Percentiles rank a stretch among this genome's conserved stretches.
Evolutionary conservation across 345 rosid genomes (phyloP).

Genomic region (Linum tenue): DNA sequence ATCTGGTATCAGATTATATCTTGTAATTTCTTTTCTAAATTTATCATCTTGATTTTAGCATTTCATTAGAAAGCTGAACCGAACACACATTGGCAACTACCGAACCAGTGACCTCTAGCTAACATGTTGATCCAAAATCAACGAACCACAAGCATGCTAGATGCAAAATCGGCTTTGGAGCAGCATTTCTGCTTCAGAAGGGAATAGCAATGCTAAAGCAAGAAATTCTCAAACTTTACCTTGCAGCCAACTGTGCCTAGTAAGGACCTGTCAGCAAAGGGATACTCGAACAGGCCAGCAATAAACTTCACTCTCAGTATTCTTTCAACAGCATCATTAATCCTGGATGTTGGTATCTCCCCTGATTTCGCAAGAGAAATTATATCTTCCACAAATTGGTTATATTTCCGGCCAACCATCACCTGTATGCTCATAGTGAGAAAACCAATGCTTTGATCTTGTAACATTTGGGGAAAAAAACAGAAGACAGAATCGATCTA

Average conservation of each 20-base stretch:
- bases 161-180: neutral
- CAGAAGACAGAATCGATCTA: conserved; percentile 5
- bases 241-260: conserved; percentile 65
- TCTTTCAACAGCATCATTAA: conserved; percentile 75
- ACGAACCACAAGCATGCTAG: neutral
- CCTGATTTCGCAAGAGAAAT: conserved; percentile 54
- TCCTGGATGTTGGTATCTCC: conserved; percentile 54
- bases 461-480: too few relatives aligned
- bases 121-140: neutral
- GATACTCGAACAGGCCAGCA: conserved; percentile 72
- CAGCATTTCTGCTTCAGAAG: neutral
- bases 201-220: neutral
- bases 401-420: conserved; percentile 61
- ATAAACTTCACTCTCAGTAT: conserved; percentile 82
- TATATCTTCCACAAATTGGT: conserved; percentile 44
- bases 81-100: too few relatives aligned
- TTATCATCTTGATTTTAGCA: too few relatives aligned
- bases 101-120: too few relatives aligned
- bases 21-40: too few relatives aligned
- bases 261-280: conserved; percentile 61
- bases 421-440: conserved; percentile 35
- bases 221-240: conserved; percentile 27
- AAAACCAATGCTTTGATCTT: neutral
- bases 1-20: too few relatives aligned
- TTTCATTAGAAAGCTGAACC: too few relatives aligned